A percentile compares a stretch with the other conserved stretches of the same genome.
phyloP scores from a whole-genome alignment of 2,329 filamentous ascomycete genomes.

The Trichoderma citrinoviride region DNA sequence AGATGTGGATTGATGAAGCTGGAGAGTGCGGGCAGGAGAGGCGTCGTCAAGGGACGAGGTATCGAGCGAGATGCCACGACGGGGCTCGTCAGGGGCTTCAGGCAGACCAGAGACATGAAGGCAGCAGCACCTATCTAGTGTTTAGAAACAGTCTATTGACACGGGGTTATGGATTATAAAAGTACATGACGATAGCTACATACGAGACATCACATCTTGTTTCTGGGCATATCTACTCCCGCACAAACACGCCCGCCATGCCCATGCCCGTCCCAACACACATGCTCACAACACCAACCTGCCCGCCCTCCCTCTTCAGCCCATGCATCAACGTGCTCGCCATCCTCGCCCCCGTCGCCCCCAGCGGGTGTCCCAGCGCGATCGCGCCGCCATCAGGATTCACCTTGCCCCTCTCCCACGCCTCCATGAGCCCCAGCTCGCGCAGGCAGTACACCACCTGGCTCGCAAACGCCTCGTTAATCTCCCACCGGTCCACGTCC shows the following conservation, averaged over 20 bases:
- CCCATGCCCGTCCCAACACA: constrained; percentile 83
- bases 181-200: no score
- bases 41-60: constrained; percentile 46
- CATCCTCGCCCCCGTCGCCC: constrained; percentile 83
- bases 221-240: constrained; percentile 53
- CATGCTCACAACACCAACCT: constrained; percentile 87
- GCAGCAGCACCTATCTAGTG: background rate
- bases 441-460: constrained; percentile 69
- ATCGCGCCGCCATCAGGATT: constrained; percentile 94
- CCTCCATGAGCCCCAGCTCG: constrained; percentile 63
- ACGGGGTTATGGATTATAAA: no score
- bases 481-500: constrained; percentile 85
- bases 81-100: constrained; percentile 39
- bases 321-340: constrained; percentile 67
- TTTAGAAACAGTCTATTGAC: no score
- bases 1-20: constrained; percentile 37
- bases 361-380: constrained; percentile 87
- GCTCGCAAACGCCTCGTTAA: constrained; percentile 79
- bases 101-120: background rate
- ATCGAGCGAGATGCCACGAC: constrained; percentile 39
- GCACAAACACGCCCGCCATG: constrained; percentile 66
- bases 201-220: no score
- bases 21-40: constrained; percentile 25
- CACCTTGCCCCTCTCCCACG: constrained; percentile 64
- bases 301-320: constrained; percentile 64